Evolutionary conservation across 2,329 filamentous ascomycete genomes (phyloP).

Genomic region (Lasiodiplodia theobromae): DNA sequence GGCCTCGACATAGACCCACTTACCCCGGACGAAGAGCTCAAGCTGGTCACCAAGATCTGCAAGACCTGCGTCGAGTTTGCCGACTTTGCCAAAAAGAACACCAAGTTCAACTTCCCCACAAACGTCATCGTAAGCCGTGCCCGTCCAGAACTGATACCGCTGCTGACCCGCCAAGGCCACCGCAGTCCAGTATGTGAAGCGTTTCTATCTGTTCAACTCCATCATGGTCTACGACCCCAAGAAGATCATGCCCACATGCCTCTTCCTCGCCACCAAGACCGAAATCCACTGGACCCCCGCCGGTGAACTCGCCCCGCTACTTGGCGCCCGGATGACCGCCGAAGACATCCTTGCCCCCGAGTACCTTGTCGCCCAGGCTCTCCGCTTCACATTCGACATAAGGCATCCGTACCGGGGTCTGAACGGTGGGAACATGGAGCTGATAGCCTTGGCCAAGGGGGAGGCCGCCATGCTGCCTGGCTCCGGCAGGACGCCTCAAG

Average conservation of each 20-base stretch:
- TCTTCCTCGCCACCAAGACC: conserved; percentile 93
- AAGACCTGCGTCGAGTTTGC: conserved; percentile 61
- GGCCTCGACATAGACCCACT: conserved; percentile 72
- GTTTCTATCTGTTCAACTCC: conserved; percentile 95
- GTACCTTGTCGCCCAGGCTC: conserved; percentile 88
- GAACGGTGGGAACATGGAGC: conserved; percentile 85
- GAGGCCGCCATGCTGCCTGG: conserved; percentile 53
- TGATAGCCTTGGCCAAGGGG: conserved; percentile 71
- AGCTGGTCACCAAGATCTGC: conserved; percentile 81
- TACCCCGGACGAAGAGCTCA: conserved; percentile 81
- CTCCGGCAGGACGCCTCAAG: conserved; percentile 32
- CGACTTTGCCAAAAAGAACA: conserved; percentile 28
- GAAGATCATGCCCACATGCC: conserved; percentile 84
- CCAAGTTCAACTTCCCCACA: conserved; percentile 23
- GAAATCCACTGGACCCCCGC: conserved; percentile 81
- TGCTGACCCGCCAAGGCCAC: conserved; percentile 66
- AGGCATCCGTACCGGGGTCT: conserved; percentile 88
- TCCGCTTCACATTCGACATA: conserved; percentile 93
- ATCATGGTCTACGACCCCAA: conserved; percentile 96
- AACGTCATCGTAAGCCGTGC: conserved; percentile 20
- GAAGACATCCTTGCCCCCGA: conserved; percentile 90
- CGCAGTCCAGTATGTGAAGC: conserved; percentile 85
- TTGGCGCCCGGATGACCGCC: conserved; percentile 65
- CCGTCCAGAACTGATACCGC: conserved; percentile 7
- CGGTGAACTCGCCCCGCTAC: conserved; percentile 71